Conservation (phyloP, 768 basidiomycete species). For the Leccinellum luteum region DNA sequence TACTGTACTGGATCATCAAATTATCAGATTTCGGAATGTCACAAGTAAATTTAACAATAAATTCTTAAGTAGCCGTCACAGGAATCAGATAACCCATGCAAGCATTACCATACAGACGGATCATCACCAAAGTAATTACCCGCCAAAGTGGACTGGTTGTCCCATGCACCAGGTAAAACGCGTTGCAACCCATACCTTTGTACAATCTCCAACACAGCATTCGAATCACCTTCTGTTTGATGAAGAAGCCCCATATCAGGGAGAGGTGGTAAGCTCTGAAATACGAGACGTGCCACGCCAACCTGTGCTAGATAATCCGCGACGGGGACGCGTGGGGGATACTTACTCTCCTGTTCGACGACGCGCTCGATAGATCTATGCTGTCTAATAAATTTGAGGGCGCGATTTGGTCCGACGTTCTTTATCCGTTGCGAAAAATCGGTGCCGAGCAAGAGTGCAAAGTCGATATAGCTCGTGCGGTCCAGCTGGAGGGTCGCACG, state of each 20-base stretch:
- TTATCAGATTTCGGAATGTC: too few species aligned
- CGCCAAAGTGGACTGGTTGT: conserved; percentile 43
- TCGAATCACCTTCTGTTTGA: conserved; percentile 39
- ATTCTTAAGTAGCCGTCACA: background rate
- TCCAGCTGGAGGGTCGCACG: conserved; percentile 57
- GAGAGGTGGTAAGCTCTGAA: conserved; percentile 61
- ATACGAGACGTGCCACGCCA: conserved; percentile 58
- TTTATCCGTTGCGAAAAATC: conserved; percentile 87
- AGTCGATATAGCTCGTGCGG: conserved; percentile 68
- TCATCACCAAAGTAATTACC: conserved; percentile 71
- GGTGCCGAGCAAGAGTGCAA: conserved; percentile 83
- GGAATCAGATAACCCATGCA: background rate
- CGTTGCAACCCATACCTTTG: conserved; percentile 50
- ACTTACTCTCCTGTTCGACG: conserved; percentile 51
- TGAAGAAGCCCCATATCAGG: conserved; percentile 42
- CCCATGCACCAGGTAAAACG: conserved; percentile 38
- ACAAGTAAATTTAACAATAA: background rate
- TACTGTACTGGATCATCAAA: too few species aligned
- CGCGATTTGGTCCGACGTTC: conserved; percentile 74
- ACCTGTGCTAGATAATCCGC: conserved; percentile 65
- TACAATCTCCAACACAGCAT: conserved; percentile 44
- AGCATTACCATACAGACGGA: conserved; percentile 36
- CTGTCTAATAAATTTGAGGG: conserved; percentile 70
- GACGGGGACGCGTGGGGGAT: conserved; percentile 44
- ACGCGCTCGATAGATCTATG: conserved; percentile 73